Base-by-base conservation (phyloP, 129 eudicot species). In the Solidago caesia region DNA sequence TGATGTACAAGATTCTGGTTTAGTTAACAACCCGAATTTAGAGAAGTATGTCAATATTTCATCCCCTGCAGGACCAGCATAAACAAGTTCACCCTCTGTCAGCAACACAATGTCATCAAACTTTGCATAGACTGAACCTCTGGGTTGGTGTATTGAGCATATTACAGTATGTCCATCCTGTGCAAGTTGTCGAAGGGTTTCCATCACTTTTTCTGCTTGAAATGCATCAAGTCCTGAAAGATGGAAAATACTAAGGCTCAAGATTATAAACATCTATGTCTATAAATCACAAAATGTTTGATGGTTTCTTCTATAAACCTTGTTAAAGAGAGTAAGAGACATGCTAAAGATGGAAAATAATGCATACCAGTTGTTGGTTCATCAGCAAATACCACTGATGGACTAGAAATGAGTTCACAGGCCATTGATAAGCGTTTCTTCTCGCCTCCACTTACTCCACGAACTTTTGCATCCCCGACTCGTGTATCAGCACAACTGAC, bases 381-480 rank as follows among this genome's bases (percentile, higher is more conserved):
- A 86, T 95, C 99, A 71, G 99, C 97, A 79, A 95, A 95, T 72
- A 95, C 85, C 56, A 95, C 96, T 0, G 99, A 95, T 63, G 99
- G 99, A 78, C 99, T 95, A 71, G 99, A 97, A 64, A 95, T 95
- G 66, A 95, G 90, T 72, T 95, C 99, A 81, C 99, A 95, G 10
- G 99, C 99, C 87, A 95, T 79, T 71, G 99, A 81, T 76, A 95
- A 78, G 43, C 99, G 85, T 68, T 95, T 95, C 87, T 87, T 91
- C 84, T 95, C 99, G 45, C 99, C 99, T 9, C 99, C 99, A 85
- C 99, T 95, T 53, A 95, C 91, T 64, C 99, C 97, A 16, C 99
- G 99, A 45, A 95, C 96, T 85, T 95, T 95, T 62, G 99, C 97
- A 85, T 95, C 97, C 69, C 99, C 99, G 62, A 95, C 96, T 52